Conservation (phyloP, 1,284 basidiomycete species). For the Ceratobasidium sp. region DNA sequence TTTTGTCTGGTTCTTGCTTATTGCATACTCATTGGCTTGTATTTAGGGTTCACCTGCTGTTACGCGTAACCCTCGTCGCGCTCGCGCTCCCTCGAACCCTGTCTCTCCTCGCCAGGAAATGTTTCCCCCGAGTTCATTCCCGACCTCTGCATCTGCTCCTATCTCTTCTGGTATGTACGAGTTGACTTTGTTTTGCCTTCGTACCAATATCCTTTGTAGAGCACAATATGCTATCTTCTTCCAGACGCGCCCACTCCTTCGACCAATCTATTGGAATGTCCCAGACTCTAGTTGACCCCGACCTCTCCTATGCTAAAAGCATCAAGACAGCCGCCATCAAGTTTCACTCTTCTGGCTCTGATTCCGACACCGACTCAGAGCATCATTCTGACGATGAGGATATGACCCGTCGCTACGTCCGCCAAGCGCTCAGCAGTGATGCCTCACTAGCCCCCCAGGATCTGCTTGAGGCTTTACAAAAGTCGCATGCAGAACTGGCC, state of each 20-base stretch:
- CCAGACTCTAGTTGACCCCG: conserved; percentile 33
- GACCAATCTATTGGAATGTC: conserved; percentile 40
- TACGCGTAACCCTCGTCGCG: conserved; percentile 63
- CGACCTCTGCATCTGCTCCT: conserved; percentile 35
- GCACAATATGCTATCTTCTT: conserved; percentile 37
- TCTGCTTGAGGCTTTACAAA: conserved; percentile 75
- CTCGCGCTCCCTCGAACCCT: conserved; percentile 70
- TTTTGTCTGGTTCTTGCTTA: background rate
- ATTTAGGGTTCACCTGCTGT: conserved; percentile 39
- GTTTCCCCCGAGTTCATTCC: conserved; percentile 55
- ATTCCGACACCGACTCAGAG: conserved; percentile 52
- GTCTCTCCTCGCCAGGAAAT: conserved; percentile 64
- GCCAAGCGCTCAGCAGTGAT: conserved; percentile 68
- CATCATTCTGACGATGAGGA: conserved; percentile 53
- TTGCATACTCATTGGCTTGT: conserved; percentile 1
- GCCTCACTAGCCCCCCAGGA: conserved; percentile 70
- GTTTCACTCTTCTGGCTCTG: conserved; percentile 48
- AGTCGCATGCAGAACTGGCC: conserved; percentile 78
- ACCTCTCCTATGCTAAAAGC: conserved; percentile 14
- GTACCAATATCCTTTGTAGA: conserved; percentile 33
- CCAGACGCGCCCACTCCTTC: conserved; percentile 43
- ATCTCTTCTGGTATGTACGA: conserved; percentile 21
- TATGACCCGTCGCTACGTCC: conserved; percentile 61
- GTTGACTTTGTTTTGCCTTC: background rate
- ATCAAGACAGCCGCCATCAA: conserved; percentile 33